Percentiles rank a stretch among this genome's conserved stretches.
phyloP scores from a whole-genome alignment of 2,329 filamentous ascomycete species.

The Colletotrichum sojae region DNA sequence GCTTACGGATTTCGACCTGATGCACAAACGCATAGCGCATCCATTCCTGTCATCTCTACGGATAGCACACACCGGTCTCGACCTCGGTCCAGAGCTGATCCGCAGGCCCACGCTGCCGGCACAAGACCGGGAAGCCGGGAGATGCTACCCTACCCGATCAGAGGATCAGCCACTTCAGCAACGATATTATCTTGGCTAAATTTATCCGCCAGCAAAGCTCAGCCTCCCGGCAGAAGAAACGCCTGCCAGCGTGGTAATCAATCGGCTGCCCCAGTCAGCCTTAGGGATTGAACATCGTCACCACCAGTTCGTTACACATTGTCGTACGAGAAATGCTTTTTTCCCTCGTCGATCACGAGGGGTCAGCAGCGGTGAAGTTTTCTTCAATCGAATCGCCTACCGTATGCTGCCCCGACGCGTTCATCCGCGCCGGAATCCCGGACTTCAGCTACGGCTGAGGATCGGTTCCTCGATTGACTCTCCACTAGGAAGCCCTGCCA shows the following conservation, averaged over 20 bases:
- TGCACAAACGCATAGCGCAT: conserved; percentile 13
- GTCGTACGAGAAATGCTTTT: neutral
- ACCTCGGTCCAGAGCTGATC: neutral
- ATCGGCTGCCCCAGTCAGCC: conserved; percentile 14
- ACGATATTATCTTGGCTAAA: neutral
- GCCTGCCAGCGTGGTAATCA: neutral
- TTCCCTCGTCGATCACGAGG: neutral
- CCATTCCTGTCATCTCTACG: neutral
- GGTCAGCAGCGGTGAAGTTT: neutral
- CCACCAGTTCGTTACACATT: neutral
- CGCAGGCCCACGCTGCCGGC: conserved; percentile 9
- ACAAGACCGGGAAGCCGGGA: neutral
- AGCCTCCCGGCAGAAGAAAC: neutral
- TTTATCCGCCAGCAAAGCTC: neutral
- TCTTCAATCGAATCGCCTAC: neutral
- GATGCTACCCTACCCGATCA: neutral
- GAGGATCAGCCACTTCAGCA: neutral
- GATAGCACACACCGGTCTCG: neutral
- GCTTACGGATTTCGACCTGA: neutral
- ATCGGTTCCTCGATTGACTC: conserved; percentile 1
- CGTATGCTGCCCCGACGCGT: neutral
- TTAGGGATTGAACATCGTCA: conserved; percentile 2
- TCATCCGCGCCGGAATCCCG: neutral
- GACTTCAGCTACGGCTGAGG: conserved; percentile 22
- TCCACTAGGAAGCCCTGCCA: neutral